These are phyloP conservation scores for Aspergillus chevalieri DNA, from an alignment of 2,329 filamentous ascomycete species.

Conservation along the genomic window DNA sequence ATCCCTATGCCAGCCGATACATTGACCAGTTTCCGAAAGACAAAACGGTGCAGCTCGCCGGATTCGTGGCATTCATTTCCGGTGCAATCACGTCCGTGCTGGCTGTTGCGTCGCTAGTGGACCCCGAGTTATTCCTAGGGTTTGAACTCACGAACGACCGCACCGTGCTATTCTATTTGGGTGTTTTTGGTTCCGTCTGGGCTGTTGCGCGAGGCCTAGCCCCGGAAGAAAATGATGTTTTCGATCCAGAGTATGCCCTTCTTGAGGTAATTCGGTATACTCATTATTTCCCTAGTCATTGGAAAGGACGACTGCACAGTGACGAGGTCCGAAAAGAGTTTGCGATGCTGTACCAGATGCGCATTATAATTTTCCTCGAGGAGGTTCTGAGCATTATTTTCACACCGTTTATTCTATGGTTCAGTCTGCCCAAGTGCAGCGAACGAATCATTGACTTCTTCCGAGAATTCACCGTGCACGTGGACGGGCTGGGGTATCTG, in stretches of 20 bases:
- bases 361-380: slow-evolving; percentile 83
- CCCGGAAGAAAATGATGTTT: slow-evolving; percentile 80
- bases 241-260: slow-evolving; percentile 86
- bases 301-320: slow-evolving; percentile 84
- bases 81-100: slow-evolving; percentile 83
- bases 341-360: slow-evolving; percentile 81
- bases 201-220: slow-evolving; percentile 75
- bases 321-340: slow-evolving; percentile 92
- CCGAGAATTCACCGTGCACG: slow-evolving; percentile 92
- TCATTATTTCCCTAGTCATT: slow-evolving; percentile 83
- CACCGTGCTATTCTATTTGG: slow-evolving; percentile 85
- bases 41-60: slow-evolving; percentile 77
- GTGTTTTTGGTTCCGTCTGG: slow-evolving; percentile 76
- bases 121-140: slow-evolving; percentile 81
- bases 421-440: slow-evolving; percentile 78
- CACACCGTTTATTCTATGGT: slow-evolving; percentile 81
- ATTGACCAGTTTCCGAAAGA: slow-evolving; percentile 95
- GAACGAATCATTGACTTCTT: slow-evolving; percentile 97
- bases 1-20: slow-evolving; percentile 86
- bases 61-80: slow-evolving; percentile 79
- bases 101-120: slow-evolving; percentile 74
- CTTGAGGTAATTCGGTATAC: slow-evolving; percentile 87
- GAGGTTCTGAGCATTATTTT: slow-evolving; percentile 89
- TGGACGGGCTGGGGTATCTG: slow-evolving; percentile 91
- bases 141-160: slow-evolving; percentile 88